Base-by-base conservation (phyloP, 345 rosid genomes). In the Noccaea bulbosa region DNA sequence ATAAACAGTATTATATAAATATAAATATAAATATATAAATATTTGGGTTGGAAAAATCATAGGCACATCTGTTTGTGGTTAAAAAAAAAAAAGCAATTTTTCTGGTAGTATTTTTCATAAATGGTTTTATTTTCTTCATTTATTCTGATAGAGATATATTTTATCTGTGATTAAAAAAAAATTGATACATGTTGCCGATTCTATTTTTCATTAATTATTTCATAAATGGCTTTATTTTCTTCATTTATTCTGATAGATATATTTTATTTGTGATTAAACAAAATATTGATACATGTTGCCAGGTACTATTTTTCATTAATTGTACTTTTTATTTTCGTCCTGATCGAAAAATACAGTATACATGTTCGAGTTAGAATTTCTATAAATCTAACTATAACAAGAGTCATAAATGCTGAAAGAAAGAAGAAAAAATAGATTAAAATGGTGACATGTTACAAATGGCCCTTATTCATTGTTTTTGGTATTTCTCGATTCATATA, bases 381-480 rank as follows among this genome's bases (percentile, higher is more conserved):
- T 39, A 43, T 70, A 7, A 24, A 38, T 10, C 16, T 37, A 58
- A 47, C 65, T 69, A 24, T 46, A 6, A 48, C 40, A 59, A 38
- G 50, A 49, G 45, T 41, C 55, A 56, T 64, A 56, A 38, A 47
- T 50, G 27, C 50, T 56, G 27, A 58, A 50, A 30, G 16, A 24
- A 32, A 15, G 7, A 39, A 66, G 10, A 65, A 37, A 22, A 12
- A 5, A 17, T 8, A 52, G 14, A 20, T 53, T 46, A 72, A 65
- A 48, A 62, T 8, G 24, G 12, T 54, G 76, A 71, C 76, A 54
- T 46, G 64, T 35, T 63, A 14, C 20, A 39, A 22, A 37, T 55
- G 59, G 51, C 37, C 58, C 51, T 27, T 27, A 46, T 47, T 38
- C 16, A 46, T 47, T 38, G 14, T 58, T 52, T 20, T 41, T 47